A percentile compares a stretch with the other conserved stretches of the same genome.
These are phyloP conservation scores for Inonotus hispidus DNA, from an alignment of 1,284 basidiomycete species.

Conservation along the genomic window DNA sequence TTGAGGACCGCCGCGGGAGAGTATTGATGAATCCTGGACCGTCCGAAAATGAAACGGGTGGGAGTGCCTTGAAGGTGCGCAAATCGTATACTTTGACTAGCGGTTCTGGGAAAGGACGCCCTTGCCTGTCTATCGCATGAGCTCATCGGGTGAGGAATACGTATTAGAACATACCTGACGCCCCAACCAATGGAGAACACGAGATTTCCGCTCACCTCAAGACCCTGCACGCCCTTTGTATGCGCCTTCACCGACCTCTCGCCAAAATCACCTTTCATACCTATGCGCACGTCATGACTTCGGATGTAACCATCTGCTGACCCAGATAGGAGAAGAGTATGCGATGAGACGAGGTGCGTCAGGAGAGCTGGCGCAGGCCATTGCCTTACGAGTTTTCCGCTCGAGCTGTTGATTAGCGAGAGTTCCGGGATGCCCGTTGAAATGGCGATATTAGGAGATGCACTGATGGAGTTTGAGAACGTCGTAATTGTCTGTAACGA, in stretches of 20 bases:
- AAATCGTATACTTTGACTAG: constrained; percentile 92
- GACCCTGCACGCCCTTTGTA: constrained; percentile 75
- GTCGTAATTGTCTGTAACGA: constrained; percentile 45
- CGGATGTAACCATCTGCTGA: constrained; percentile 81
- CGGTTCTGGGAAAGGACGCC: constrained; percentile 85
- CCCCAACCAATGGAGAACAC: constrained; percentile 85
- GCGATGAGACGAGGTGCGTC: constrained; percentile 61
- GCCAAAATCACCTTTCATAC: constrained; percentile 41
- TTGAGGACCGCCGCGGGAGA: constrained; percentile 76
- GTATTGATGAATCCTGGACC: constrained; percentile 86
- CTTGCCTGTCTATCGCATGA: constrained; percentile 52
- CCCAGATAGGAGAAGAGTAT: constrained; percentile 67
- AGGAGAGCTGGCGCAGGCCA: constrained; percentile 51
- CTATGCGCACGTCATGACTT: constrained; percentile 78
- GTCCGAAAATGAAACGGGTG: constrained; percentile 83
- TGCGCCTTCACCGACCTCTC: constrained; percentile 65
- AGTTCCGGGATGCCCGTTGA: constrained; percentile 63
- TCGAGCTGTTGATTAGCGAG: constrained; percentile 67
- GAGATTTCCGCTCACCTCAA: constrained; percentile 73
- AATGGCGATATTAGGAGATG: constrained; percentile 54
- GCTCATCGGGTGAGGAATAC: constrained; percentile 11
- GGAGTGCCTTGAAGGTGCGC: constrained; percentile 73
- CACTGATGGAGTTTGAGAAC: constrained; percentile 49
- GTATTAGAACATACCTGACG: constrained; percentile 52
- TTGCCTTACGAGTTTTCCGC: constrained; percentile 63